Conservation (phyloP, 257 asterid genomes). For the Solanum appendiculatum region DNA sequence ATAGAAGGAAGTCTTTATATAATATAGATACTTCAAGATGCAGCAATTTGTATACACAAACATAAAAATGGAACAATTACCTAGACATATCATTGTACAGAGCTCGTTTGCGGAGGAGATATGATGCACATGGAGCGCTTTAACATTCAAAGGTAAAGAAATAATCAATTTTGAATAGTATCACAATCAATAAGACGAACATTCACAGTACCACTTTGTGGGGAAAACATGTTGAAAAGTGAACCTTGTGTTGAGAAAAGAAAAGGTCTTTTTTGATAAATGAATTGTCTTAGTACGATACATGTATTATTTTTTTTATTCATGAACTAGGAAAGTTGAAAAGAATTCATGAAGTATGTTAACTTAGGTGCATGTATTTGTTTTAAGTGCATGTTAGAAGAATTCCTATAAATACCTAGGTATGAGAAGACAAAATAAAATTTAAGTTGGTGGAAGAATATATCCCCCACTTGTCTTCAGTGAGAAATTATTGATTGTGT, state of each 20-base stretch:
- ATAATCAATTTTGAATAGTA: neutral
- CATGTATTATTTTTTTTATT: neutral
- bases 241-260: neutral
- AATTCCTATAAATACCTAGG: no score
- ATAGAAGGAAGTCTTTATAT: neutral
- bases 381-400: no score
- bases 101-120: constrained; percentile 31
- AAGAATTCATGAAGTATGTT: neutral
- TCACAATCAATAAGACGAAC: neutral
- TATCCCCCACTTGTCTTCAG: no score
- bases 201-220: neutral
- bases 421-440: no score
- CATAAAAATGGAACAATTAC: neutral
- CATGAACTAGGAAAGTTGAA: neutral
- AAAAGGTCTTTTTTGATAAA: neutral
- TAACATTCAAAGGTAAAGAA: neutral
- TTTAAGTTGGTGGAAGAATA: no score
- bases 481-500: no score
- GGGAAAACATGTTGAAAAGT: neutral
- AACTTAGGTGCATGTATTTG: no score
- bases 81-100: constrained; percentile 30
- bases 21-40: neutral
- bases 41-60: neutral
- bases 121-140: constrained; percentile 36
- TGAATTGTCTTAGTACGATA: neutral